Evolutionary conservation across 495 filamentous ascomycete species (phyloP).

Genomic region (Hypomontagnella submonticulosa): DNA sequence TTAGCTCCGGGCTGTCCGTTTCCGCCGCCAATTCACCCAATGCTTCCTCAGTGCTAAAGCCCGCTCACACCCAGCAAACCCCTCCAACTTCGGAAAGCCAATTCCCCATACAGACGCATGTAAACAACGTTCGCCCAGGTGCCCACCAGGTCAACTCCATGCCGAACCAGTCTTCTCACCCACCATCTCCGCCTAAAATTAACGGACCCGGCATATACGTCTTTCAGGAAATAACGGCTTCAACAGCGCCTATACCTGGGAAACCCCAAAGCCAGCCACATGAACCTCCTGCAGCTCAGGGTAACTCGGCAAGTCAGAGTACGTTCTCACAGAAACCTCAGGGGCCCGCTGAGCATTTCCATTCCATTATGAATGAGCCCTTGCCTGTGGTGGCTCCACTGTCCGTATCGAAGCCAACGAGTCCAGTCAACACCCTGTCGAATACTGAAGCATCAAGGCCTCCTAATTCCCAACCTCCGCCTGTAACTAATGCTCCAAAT

Average conservation of each 20-base stretch:
- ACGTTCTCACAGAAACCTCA: conserved; percentile 1
- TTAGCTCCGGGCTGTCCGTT: neutral
- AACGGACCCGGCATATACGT: conserved; percentile 36
- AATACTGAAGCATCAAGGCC: conserved; percentile 10
- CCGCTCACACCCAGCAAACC: conserved; percentile 44
- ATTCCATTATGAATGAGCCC: conserved; percentile 14
- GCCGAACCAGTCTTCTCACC: conserved; percentile 19
- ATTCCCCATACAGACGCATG: neutral
- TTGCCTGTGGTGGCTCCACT: conserved; percentile 30
- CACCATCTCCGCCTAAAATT: conserved; percentile 25
- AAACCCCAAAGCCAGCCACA: conserved; percentile 19
- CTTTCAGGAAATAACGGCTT: conserved; percentile 29
- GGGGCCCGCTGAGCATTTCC: conserved; percentile 7
- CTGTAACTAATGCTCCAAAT: neutral
- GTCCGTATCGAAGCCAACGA: conserved; percentile 31
- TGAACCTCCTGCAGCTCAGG: neutral
- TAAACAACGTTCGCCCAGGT: conserved; percentile 14
- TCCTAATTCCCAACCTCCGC: conserved; percentile 10
- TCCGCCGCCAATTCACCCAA: conserved; percentile 24
- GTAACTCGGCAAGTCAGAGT: neutral
- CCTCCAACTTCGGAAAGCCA: conserved; percentile 7
- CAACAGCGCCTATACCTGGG: conserved; percentile 3
- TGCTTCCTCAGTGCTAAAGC: conserved; percentile 51
- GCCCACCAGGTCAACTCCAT: conserved; percentile 40
- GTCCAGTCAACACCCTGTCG: conserved; percentile 11